Base-by-base conservation (phyloP, 768 basidiomycete genomes). In the Trametes cingulata region DNA sequence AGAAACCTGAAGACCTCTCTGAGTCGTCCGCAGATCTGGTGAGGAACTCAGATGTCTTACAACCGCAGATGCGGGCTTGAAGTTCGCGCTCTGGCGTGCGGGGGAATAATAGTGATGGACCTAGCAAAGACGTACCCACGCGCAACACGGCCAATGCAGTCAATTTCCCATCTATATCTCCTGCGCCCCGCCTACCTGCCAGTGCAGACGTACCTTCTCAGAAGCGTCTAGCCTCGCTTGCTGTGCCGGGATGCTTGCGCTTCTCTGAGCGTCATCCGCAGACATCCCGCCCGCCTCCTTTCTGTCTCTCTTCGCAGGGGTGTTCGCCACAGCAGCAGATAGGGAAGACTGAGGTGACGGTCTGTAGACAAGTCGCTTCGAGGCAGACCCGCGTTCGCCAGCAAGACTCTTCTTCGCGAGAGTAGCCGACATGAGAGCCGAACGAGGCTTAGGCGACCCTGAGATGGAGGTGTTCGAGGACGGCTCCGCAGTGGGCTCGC, bases 371-470 rank as follows among this genome's bases (percentile, higher is more conserved):
- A 17, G 15, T 24, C 35, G 50, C 35, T n/a, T 35, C 22, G 29
- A 20, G 15, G 33, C n/a, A 50, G 49, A 50, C 14, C 33, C 33
- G 33, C 20, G 15, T 39, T 29, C 24, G 22, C 50, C 39, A 40
- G 50, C 22, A 27, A 27, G 17, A 7, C 5, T 22, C 0, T 19
- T 25, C 37, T 40, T 20, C 37, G 24, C 15, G 39, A 35, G 27
- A 9, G 5, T 25, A 46, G 17, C 43, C 55, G 45, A 47, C 17
- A 7, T 56, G 20, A 35, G 24, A 20, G 13, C 36, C 22, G 42
- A 45, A 14, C 53, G 57, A 39, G 58, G 42, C 15, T 7, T 13
- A n/a, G 58, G 50, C 42, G 60, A 56, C 42, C 51, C 51, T 52
- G 51, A 46, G 45, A 13, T 13, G 7, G 50, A 37, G 41, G 37